A percentile compares a stretch with the other conserved stretches of the same genome.
phyloP scores from a whole-genome alignment of 2,329 filamentous ascomycete genomes.

The Pyrenophora graminea region DNA sequence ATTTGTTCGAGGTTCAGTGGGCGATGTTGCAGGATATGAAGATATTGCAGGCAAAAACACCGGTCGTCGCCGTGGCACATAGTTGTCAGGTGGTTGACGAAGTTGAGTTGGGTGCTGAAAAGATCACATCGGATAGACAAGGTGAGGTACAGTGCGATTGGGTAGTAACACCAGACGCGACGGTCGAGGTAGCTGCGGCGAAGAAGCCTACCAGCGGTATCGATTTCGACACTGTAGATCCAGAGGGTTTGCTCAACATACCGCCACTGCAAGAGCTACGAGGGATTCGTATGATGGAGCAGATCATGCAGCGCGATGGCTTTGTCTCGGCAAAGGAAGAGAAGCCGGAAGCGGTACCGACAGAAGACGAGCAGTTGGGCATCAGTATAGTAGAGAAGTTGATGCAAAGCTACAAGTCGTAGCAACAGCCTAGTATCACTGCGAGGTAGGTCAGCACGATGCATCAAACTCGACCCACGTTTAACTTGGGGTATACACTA shows the following conservation, averaged over 20 bases:
- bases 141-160: constrained; percentile 52
- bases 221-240: constrained; percentile 46
- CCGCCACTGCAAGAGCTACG: constrained; percentile 43
- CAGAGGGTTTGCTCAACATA: constrained; percentile 47
- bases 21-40: constrained; percentile 46
- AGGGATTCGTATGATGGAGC: constrained; percentile 44
- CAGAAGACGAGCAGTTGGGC: constrained; percentile 38
- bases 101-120: constrained; percentile 22
- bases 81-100: constrained; percentile 50
- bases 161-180: constrained; percentile 45
- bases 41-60: constrained; percentile 30
- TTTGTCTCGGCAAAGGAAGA: constrained; percentile 16
- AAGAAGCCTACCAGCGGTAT: constrained; percentile 45
- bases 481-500: no score
- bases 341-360: constrained; percentile 10
- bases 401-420: constrained; percentile 34
- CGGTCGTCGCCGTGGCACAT: constrained; percentile 47
- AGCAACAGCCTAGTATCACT: constrained; percentile 11
- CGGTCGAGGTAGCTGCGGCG: constrained; percentile 33
- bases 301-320: constrained; percentile 34
- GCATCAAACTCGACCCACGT: no score
- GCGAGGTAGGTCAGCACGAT: no score
- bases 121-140: constrained; percentile 29
- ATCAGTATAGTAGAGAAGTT: constrained; percentile 41
- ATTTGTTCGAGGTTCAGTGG: constrained; percentile 53